A percentile compares a stretch with the other conserved stretches of the same genome.
Evolutionary conservation across 176 grass and related monocot genomes (phyloP).

Genomic region (Oryza glumipatula): DNA sequence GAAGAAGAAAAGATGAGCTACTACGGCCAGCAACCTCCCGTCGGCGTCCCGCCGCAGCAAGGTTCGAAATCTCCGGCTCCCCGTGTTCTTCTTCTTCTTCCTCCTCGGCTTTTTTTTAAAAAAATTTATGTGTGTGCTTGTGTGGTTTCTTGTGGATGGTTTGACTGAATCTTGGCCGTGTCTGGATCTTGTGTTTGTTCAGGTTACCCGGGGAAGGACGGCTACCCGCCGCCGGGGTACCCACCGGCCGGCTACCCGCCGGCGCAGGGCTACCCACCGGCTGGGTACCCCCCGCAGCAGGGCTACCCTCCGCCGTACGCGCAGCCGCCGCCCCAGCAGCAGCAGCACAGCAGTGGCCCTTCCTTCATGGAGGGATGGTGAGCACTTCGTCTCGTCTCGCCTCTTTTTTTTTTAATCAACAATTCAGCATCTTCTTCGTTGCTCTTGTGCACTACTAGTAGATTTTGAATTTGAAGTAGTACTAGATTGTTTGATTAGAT

Average conservation of each 20-base stretch:
- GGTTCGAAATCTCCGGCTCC: conserved; percentile 22
- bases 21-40: conserved; percentile 72
- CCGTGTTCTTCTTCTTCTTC: not conserved
- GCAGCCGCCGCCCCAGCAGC: conserved; percentile 61
- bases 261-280: conserved; percentile 51
- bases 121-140: not conserved
- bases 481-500: conserved; percentile 8
- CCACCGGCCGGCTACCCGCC: conserved; percentile 58
- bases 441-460: not conserved
- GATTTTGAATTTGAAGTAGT: no score
- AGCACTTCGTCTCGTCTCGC: not conserved
- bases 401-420: not conserved
- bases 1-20: conserved; percentile 53
- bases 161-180: not conserved
- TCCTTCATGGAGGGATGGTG: conserved; percentile 76
- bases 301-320: conserved; percentile 68
- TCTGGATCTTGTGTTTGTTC: conserved; percentile 22
- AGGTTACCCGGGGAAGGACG: conserved; percentile 68
- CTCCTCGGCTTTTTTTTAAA: not conserved
- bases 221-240: conserved; percentile 58
- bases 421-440: not conserved
- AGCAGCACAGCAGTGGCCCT: conserved; percentile 69
- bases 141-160: not conserved
- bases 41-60: conserved; percentile 77
- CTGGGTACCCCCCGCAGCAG: conserved; percentile 53